Conservation (phyloP, 2,329 filamentous ascomycete genomes). For the Epichloe uncinata region DNA sequence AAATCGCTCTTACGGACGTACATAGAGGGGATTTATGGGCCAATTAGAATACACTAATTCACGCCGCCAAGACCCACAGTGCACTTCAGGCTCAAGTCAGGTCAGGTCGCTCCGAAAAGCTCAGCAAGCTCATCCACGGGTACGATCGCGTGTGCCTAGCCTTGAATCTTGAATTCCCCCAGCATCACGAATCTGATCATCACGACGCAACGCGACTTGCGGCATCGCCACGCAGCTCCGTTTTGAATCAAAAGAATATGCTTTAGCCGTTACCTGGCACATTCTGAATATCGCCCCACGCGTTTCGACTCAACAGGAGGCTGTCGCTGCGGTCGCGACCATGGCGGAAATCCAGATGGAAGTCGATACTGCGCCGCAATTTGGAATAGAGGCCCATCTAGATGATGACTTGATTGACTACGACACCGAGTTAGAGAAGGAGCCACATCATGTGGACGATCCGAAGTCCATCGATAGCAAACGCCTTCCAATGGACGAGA, state of each 20-base stretch:
- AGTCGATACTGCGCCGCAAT: constrained; percentile 15
- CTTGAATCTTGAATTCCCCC: not conserved
- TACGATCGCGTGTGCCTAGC: not conserved
- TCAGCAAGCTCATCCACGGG: not conserved
- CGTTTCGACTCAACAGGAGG: not conserved
- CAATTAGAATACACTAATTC: too few species aligned
- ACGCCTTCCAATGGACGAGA: not conserved
- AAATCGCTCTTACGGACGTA: too few species aligned
- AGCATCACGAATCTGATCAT: not conserved
- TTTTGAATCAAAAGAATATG: not conserved
- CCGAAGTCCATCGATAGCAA: not conserved
- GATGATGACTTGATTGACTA: constrained; percentile 26
- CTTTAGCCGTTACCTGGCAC: not conserved
- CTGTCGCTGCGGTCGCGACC: not conserved
- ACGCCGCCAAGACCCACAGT: too few species aligned
- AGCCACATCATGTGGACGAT: not conserved
- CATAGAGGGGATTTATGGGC: too few species aligned
- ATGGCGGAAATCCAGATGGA: constrained; percentile 22
- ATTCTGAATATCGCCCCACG: not conserved
- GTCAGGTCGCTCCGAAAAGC: too few species aligned
- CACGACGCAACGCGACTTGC: not conserved
- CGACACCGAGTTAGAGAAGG: constrained; percentile 17
- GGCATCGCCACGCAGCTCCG: not conserved
- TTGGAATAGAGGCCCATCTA: constrained; percentile 10
- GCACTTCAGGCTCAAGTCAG: too few species aligned